phyloP scores from a whole-genome alignment of 2,329 filamentous ascomycete species.

The Colletotrichum limetticola region DNA sequence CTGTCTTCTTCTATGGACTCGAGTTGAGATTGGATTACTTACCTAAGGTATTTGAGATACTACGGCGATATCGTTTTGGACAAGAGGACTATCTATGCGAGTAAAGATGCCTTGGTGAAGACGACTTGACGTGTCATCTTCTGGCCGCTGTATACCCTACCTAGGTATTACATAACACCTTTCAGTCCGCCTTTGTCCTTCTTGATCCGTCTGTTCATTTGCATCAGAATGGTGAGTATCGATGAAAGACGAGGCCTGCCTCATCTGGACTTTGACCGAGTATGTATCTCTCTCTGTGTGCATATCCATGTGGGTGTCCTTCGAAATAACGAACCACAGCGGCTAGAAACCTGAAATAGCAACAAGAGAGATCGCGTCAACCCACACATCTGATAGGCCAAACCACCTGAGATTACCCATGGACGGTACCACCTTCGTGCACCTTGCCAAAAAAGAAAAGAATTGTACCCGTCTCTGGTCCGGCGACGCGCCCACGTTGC shows the following conservation, averaged over 20 bases:
- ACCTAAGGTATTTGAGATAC: neutral
- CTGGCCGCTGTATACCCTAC: neutral
- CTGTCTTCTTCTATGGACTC: neutral
- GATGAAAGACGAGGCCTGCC: neutral
- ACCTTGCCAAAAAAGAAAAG: no score
- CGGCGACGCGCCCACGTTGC: conserved; percentile 32
- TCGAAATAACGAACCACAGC: neutral
- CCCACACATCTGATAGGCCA: conserved; percentile 2
- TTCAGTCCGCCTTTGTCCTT: neutral
- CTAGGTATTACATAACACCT: neutral
- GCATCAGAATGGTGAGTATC: neutral
- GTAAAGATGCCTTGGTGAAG: neutral
- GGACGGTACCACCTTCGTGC: neutral
- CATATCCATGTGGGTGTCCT: neutral
- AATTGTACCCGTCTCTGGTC: conserved; percentile 6
- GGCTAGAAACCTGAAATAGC: conserved; percentile 27
- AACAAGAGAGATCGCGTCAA: conserved; percentile 16
- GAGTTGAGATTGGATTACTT: neutral
- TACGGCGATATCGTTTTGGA: neutral
- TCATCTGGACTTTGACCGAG: neutral
- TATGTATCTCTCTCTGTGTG: no score
- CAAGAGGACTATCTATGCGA: neutral
- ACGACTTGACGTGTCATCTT: neutral
- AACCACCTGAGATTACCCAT: neutral
- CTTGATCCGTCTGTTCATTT: neutral